phyloP scores from a whole-genome alignment of 352 stramenopile genomes.

The Globisporangium cylindrosporum region DNA sequence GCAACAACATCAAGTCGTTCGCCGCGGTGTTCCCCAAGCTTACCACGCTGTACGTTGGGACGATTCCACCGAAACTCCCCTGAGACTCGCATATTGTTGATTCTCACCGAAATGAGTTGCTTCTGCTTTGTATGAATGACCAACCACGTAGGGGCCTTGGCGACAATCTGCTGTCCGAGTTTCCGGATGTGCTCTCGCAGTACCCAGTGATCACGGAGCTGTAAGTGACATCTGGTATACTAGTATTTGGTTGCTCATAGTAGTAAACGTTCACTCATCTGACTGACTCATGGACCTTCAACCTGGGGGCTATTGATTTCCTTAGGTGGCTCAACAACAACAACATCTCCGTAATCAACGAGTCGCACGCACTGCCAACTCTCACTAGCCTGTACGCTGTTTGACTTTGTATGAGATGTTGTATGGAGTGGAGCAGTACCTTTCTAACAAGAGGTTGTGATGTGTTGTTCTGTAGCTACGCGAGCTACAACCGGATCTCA shows the following conservation, averaged over 20 bases:
- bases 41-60: not conserved
- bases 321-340: no score
- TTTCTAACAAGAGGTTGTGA: no score
- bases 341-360: no score
- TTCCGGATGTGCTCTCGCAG: not conserved
- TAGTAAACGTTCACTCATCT: not conserved
- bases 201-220: not conserved
- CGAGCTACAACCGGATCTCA: not conserved
- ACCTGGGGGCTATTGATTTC: no score
- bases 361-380: no score
- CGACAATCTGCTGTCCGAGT: not conserved
- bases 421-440: no score
- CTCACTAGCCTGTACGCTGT: no score
- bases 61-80: no score
- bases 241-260: not conserved
- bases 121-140: not conserved
- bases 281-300: no score
- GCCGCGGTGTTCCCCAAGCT: conserved; percentile 7
- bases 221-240: not conserved
- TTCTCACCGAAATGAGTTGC: not conserved
- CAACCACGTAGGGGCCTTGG: not conserved
- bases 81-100: not conserved
- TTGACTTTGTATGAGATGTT: no score
- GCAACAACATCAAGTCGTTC: conserved; percentile 12
- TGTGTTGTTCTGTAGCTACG: not conserved